phyloP scores from a whole-genome alignment of 2,329 filamentous ascomycete genomes.

The Penicillium decumbens region DNA sequence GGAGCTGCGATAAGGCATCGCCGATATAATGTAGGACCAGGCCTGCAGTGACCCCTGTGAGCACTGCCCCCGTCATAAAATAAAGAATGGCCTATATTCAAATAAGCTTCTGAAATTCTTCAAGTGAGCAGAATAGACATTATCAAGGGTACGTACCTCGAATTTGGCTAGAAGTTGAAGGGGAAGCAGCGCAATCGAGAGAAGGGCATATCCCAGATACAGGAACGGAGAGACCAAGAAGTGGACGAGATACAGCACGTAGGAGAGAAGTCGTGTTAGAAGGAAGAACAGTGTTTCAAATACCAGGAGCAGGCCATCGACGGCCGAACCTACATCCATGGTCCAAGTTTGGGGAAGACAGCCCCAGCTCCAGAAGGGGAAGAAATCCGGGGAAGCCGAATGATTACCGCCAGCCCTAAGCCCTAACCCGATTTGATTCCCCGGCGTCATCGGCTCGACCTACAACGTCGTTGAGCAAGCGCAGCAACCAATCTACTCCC shows the following conservation, averaged over 20 bases:
- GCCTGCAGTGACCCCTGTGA: constrained; percentile 63
- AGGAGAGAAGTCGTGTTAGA: constrained; percentile 16
- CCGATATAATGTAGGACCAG: constrained; percentile 56
- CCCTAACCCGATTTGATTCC: constrained; percentile 19
- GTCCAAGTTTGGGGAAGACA: not conserved
- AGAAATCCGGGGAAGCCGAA: constrained; percentile 20
- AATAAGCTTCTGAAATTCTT: not conserved
- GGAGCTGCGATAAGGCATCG: constrained; percentile 49
- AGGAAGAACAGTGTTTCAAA: constrained; percentile 7
- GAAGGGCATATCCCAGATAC: constrained; percentile 43
- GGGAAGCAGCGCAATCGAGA: constrained; percentile 46
- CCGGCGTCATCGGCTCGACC: constrained; percentile 21
- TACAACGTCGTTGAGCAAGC: constrained; percentile 5
- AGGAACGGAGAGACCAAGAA: constrained; percentile 47
- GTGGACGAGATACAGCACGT: constrained; percentile 29
- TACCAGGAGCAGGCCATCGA: constrained; percentile 6
- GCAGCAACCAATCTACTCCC: constrained; percentile 10
- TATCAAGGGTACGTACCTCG: constrained; percentile 44
- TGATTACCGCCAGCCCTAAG: constrained; percentile 20
- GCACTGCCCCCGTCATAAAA: constrained; percentile 50
- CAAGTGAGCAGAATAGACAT: not conserved
- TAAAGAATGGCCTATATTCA: constrained; percentile 14
- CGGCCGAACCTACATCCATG: constrained; percentile 1
- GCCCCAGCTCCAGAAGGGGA: constrained; percentile 3
- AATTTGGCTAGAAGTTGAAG: constrained; percentile 50